Evolutionary conservation across 371 early-diverging fungal species (phyloP).

Genomic region (Choanephora cucurbitarum): DNA sequence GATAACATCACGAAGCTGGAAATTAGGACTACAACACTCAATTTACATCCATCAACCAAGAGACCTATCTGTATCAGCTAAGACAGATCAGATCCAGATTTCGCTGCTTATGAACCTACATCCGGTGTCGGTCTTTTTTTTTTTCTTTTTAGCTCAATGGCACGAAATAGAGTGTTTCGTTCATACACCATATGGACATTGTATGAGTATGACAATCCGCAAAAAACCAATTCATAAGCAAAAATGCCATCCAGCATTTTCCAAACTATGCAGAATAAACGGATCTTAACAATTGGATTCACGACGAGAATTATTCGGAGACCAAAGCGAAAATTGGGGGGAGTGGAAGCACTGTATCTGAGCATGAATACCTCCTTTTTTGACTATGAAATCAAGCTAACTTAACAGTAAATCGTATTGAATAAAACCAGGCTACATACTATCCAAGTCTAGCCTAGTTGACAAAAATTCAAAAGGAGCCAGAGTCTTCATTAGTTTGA

Average conservation of each 20-base stretch:
- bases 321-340: no score
- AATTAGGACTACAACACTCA: constrained; percentile 18
- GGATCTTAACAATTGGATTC: no score
- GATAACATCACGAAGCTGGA: constrained; percentile 15
- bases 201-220: constrained; percentile 19
- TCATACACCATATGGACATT: constrained; percentile 17
- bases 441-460: no score
- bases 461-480: no score
- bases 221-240: constrained; percentile 14
- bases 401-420: no score
- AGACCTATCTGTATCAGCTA: constrained; percentile 19
- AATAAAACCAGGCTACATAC: no score
- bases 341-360: no score
- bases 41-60: constrained; percentile 22
- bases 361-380: no score
- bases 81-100: constrained; percentile 12
- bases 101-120: constrained; percentile 22
- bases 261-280: no score
- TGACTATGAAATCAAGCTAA: no score
- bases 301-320: no score
- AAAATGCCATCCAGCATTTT: constrained; percentile 13
- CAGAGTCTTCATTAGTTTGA: no score
- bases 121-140: constrained; percentile 15
- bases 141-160: constrained; percentile 18
- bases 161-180: constrained; percentile 13